Conservation (phyloP, 2,329 filamentous ascomycete genomes). For the Mycogone perniciosa region DNA sequence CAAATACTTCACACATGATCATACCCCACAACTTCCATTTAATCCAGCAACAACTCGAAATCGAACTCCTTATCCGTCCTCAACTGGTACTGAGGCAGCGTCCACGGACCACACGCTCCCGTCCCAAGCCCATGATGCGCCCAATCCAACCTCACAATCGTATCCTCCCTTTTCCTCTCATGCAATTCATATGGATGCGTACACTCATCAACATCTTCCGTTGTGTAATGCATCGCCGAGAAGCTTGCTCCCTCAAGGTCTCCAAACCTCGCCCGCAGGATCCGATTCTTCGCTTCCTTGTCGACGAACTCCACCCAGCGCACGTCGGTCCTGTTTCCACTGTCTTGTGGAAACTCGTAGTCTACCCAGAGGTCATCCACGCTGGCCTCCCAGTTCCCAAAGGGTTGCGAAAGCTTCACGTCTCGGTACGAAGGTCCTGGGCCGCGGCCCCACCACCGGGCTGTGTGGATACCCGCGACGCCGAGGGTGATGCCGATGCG, state of each 20-base stretch:
- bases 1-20: not conserved
- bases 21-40: slow-evolving; percentile 1
- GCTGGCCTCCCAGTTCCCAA: slow-evolving; percentile 45
- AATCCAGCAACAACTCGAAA: slow-evolving; percentile 40
- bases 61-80: slow-evolving; percentile 36
- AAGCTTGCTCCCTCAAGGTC: slow-evolving; percentile 48
- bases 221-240: slow-evolving; percentile 49
- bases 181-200: slow-evolving; percentile 56
- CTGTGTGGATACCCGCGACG: slow-evolving; percentile 31
- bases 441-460: slow-evolving; percentile 62
- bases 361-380: slow-evolving; percentile 50
- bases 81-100: slow-evolving; percentile 42
- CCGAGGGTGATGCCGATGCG: slow-evolving; percentile 55
- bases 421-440: slow-evolving; percentile 62
- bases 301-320: slow-evolving; percentile 49
- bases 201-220: slow-evolving; percentile 45
- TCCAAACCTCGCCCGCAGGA: slow-evolving; percentile 41
- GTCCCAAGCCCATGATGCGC: slow-evolving; percentile 57
- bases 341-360: slow-evolving; percentile 65
- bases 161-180: slow-evolving; percentile 41
- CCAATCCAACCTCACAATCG: slow-evolving; percentile 53
- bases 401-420: slow-evolving; percentile 53
- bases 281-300: slow-evolving; percentile 19
- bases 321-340: slow-evolving; percentile 57
- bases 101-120: slow-evolving; percentile 55